These are phyloP conservation scores for Clonostachys solani DNA, from an alignment of 2,329 filamentous ascomycete species.

Conservation along the genomic window DNA sequence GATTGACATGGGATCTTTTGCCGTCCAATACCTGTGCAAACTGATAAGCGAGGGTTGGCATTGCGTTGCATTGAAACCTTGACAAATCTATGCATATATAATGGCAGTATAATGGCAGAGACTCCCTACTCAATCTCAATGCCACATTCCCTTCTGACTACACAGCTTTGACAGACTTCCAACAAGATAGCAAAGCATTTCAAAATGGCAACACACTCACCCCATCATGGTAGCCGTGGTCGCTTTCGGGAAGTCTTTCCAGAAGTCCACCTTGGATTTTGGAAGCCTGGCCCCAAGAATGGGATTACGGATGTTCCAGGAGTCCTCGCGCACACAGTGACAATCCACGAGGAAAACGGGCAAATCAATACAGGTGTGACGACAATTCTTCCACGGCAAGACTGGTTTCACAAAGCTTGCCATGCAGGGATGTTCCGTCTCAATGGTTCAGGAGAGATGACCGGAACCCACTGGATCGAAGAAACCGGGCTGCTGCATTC, in stretches of 20 bases:
- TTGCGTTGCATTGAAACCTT: too few species aligned
- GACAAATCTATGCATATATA: too few species aligned
- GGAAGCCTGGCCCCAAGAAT: slow-evolving; percentile 38
- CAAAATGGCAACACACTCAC: too few species aligned
- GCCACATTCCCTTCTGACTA: too few species aligned
- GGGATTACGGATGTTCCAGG: slow-evolving; percentile 46
- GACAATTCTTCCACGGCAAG: slow-evolving; percentile 36
- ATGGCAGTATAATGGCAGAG: too few species aligned
- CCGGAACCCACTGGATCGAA: slow-evolving; percentile 51
- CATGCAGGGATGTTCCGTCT: slow-evolving; percentile 20
- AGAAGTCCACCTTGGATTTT: slow-evolving; percentile 34
- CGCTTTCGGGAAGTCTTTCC: slow-evolving; percentile 34
- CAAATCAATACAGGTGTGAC: slow-evolving; percentile 45
- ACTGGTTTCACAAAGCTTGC: slow-evolving; percentile 22
- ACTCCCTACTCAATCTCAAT: too few species aligned
- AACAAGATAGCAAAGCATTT: too few species aligned
- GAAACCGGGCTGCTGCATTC: slow-evolving; percentile 51
- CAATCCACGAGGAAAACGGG: slow-evolving; percentile 13
- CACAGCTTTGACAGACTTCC: too few species aligned
- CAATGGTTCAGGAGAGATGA: slow-evolving; percentile 57
- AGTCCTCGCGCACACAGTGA: slow-evolving; percentile 39
- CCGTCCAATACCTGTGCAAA: too few species aligned
- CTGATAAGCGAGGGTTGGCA: too few species aligned
- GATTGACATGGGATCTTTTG: too few species aligned
- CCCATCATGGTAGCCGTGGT: too few species aligned